Percentiles rank a stretch among this genome's conserved stretches.
These are phyloP conservation scores for Chytriomyces sp. DNA, from an alignment of 192 early-diverging fungal genomes.

Conservation along the genomic window DNA sequence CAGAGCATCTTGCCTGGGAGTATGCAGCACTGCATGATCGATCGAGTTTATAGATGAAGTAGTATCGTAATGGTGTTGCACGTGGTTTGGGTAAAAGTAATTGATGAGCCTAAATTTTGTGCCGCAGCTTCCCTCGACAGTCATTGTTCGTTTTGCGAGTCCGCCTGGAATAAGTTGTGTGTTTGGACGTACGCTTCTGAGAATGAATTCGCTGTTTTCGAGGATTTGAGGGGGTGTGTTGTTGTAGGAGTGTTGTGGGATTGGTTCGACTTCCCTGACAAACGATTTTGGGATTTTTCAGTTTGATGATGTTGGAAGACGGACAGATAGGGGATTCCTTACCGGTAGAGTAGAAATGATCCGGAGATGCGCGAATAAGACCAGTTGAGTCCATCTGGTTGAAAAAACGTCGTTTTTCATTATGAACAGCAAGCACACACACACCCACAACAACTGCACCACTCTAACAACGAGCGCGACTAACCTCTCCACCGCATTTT, in stretches of 20 bases:
- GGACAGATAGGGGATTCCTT: too few relatives aligned
- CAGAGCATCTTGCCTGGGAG: background rate
- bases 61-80: background rate
- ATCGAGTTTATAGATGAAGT: background rate
- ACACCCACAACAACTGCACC: too few relatives aligned
- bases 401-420: background rate
- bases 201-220: background rate
- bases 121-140: background rate
- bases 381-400: background rate
- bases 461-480: too few relatives aligned
- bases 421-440: background rate
- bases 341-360: background rate
- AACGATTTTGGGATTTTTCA: too few relatives aligned
- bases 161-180: background rate
- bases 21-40: background rate
- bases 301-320: too few relatives aligned
- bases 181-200: background rate
- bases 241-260: background rate
- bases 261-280: background rate
- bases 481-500: background rate
- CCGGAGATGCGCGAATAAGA: background rate
- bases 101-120: background rate
- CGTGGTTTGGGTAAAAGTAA: slow-evolving; percentile 1
- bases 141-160: slow-evolving; percentile 3
- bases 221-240: background rate